These are phyloP conservation scores for Dactylellina sp. DNA, from an alignment of 2,329 filamentous ascomycete genomes.

Conservation along the genomic window DNA sequence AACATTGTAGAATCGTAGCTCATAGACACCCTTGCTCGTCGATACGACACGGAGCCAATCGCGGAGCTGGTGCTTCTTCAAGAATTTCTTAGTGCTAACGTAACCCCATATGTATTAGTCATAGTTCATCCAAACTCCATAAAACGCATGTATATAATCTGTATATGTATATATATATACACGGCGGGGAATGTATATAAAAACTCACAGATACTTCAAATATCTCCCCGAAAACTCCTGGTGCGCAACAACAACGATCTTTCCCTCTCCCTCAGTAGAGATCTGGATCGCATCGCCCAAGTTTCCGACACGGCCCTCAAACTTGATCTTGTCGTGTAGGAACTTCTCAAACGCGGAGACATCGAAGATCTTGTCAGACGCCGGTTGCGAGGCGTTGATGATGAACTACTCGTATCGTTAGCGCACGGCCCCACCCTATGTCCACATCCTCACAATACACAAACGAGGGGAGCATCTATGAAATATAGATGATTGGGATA, in stretches of 20 bases:
- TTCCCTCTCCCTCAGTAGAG: slow-evolving; percentile 91
- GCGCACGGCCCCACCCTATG: slow-evolving; percentile 18
- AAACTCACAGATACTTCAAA: slow-evolving; percentile 96
- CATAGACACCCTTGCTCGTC: slow-evolving; percentile 97
- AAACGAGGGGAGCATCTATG: not conserved
- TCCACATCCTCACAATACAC: no score
- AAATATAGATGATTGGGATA: not conserved
- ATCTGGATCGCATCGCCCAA: slow-evolving; percentile 93
- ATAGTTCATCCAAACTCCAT: not conserved
- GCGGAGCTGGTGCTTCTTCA: slow-evolving; percentile 99
- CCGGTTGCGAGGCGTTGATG: slow-evolving; percentile 99
- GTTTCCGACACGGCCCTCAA: slow-evolving; percentile 97
- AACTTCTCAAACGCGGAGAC: slow-evolving; percentile 99
- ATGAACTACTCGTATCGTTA: slow-evolving; percentile 76
- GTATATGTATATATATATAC: not conserved
- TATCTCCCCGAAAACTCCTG: slow-evolving; percentile 98
- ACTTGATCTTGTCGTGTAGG: slow-evolving; percentile 99
- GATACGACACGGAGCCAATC: slow-evolving; percentile 99
- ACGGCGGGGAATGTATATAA: slow-evolving; percentile 59
- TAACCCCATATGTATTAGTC: slow-evolving; percentile 59
- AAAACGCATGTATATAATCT: not conserved
- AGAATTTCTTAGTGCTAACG: slow-evolving; percentile 97
- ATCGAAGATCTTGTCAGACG: slow-evolving; percentile 99
- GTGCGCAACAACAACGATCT: slow-evolving; percentile 97
- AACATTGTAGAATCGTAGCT: slow-evolving; percentile 99